Base-by-base conservation (phyloP, 352 stramenopile genomes). In the Thraustochytrium striatum region DNA sequence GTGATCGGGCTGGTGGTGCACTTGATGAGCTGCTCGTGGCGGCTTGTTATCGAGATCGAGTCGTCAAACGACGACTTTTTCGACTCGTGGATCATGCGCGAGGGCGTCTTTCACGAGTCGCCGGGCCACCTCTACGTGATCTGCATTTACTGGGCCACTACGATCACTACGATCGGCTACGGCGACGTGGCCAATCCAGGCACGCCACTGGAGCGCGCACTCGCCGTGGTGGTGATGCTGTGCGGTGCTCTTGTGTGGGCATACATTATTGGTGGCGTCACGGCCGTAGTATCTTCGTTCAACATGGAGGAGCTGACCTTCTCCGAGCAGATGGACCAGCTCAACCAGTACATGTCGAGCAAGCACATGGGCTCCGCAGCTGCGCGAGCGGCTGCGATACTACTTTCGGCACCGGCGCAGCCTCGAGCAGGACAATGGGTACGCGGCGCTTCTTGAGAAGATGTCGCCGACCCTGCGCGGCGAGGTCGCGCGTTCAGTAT, bases 101-200 rank as follows among this genome's bases (percentile, higher is more conserved):
- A 75, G 41, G 65, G 25, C 32, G 7, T 79, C 30, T 16, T 79
- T n/a, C 33, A 68, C 35, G 50, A 59, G 25, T 11, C 57, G 59
- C 30, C 82, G 50, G 58, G 44, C 57, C 36, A 61, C n/a, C 38
- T 43, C 2, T 86, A 86, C 43, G 61, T 86, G 8, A 79, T 82
- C 28, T 81, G 68, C 25, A 53, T 85, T 28, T 86, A 86, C 68
- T 86, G 69, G 68, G 83, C 82, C 2, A 85, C 83, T 3, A 86
- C 83, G 43, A 86, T 86, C 11, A 85, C 83, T 2, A 86, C 83
- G 25, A 82, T 84, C 28, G 80, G 80, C 21, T 83, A 83, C 38
- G 80, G 73, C 5, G 79, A 83, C 47, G 44, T 83, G 7, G 72
- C 73, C 11, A 72, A 73, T 28, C 79, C 79, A 41, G 72, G 25